phyloP scores from a whole-genome alignment of 1,284 basidiomycete genomes.

The Moniliella sp. region DNA sequence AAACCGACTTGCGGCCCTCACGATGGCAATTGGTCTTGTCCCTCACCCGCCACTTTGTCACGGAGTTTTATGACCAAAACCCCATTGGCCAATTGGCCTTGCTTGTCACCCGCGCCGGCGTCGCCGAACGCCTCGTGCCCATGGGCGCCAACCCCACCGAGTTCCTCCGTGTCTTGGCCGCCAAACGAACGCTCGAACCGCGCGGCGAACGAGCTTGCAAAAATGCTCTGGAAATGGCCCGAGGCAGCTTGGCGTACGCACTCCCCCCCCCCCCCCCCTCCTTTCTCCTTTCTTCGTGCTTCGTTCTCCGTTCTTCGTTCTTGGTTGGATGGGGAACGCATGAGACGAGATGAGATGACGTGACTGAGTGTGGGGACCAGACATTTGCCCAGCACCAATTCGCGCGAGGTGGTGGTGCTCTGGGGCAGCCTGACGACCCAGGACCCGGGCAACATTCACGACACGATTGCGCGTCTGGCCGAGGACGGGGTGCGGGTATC shows the following conservation, averaged over 20 bases:
- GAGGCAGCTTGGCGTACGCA: slow-evolving; percentile 40
- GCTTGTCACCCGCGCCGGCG: slow-evolving; percentile 25
- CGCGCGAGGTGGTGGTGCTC: slow-evolving; percentile 74
- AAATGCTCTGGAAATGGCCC: slow-evolving; percentile 78
- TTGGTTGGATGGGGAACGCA: too few species aligned
- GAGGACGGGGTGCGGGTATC: slow-evolving; percentile 61
- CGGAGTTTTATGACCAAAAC: slow-evolving; percentile 98
- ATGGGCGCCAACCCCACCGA: slow-evolving; percentile 90
- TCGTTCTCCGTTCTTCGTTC: too few species aligned
- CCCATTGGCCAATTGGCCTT: slow-evolving; percentile 58
- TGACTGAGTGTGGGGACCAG: neutral
- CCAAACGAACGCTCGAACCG: slow-evolving; percentile 69
- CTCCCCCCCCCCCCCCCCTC: too few species aligned
- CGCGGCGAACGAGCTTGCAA: slow-evolving; percentile 80
- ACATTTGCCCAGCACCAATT: slow-evolving; percentile 81
- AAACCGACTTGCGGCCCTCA: slow-evolving; percentile 81
- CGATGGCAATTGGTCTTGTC: slow-evolving; percentile 57
- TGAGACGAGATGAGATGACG: neutral
- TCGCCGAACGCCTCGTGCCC: slow-evolving; percentile 23
- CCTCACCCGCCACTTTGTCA: slow-evolving; percentile 56
- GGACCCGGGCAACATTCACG: slow-evolving; percentile 86
- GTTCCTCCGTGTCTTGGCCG: slow-evolving; percentile 59
- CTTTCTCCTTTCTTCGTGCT: too few species aligned
- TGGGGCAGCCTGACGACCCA: slow-evolving; percentile 87
- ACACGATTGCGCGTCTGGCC: slow-evolving; percentile 61